Percentiles rank a stretch among this genome's conserved stretches.
These are phyloP conservation scores for Pythium myriotylum DNA, from an alignment of 352 stramenopile genomes.

Conservation along the genomic window DNA sequence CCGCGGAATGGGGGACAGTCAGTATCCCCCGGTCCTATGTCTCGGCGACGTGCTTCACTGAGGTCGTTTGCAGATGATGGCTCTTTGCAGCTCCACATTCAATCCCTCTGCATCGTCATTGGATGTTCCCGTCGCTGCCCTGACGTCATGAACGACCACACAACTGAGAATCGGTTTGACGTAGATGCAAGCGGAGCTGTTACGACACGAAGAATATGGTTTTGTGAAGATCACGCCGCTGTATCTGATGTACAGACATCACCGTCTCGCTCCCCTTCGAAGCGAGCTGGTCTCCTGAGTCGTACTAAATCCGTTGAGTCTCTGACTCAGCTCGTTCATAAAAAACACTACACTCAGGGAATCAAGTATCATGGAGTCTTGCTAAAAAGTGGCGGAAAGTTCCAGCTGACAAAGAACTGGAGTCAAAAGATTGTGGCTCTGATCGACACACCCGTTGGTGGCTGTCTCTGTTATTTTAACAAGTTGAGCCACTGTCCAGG, in stretches of 20 bases:
- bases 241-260: conserved; percentile 21
- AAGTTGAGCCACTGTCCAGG: conserved; percentile 65
- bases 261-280: conserved; percentile 34
- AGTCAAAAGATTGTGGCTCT: conserved; percentile 53
- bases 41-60: conserved; percentile 29
- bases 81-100: conserved; percentile 41
- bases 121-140: conserved; percentile 37
- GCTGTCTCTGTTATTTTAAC: conserved; percentile 78
- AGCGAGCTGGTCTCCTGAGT: conserved; percentile 32
- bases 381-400: conserved; percentile 59
- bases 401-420: conserved; percentile 62
- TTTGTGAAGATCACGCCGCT: conserved; percentile 22
- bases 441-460: conserved; percentile 64
- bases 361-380: conserved; percentile 63
- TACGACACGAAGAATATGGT: conserved; percentile 13
- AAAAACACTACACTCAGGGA: conserved; percentile 49
- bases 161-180: neutral
- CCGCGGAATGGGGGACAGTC: too few species aligned
- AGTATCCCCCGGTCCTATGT: neutral
- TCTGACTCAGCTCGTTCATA: conserved; percentile 38
- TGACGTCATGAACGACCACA: conserved; percentile 1
- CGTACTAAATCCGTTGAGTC: conserved; percentile 30
- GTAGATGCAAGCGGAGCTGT: neutral
- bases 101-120: conserved; percentile 54
- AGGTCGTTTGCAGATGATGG: conserved; percentile 45